Evolutionary conservation across 2,329 filamentous ascomycete genomes (phyloP).

Genomic region (Apiospora rasikravindrae): DNA sequence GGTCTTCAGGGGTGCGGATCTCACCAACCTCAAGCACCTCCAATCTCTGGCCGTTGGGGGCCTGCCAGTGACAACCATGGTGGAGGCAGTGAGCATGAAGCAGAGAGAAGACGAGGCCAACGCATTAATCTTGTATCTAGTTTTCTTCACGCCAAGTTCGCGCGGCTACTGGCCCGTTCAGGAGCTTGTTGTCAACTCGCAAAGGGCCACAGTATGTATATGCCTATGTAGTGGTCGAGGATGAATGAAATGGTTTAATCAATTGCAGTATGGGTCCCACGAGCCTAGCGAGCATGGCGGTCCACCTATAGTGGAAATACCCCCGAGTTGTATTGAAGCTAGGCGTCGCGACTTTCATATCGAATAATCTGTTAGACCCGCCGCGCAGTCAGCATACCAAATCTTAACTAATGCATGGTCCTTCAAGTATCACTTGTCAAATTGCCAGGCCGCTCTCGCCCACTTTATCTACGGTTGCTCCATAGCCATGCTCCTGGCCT

Average conservation of each 20-base stretch:
- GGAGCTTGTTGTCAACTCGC: neutral
- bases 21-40: slow-evolving; percentile 1
- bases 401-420: neutral
- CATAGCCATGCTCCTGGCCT: slow-evolving; percentile 11
- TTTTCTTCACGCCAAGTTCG: neutral
- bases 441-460: slow-evolving; percentile 1
- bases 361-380: neutral
- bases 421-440: slow-evolving; percentile 11
- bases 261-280: too few relatives aligned
- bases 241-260: too few relatives aligned
- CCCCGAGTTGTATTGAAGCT: slow-evolving; percentile 14
- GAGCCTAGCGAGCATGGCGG: neutral
- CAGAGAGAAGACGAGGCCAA: neutral
- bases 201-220: slow-evolving; percentile 11
- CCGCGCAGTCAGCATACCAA: neutral
- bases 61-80: neutral
- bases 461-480: neutral
- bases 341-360: slow-evolving; percentile 9
- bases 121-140: slow-evolving; percentile 5
- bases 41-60: neutral
- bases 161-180: neutral
- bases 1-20: slow-evolving; percentile 13
- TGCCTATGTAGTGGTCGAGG: slow-evolving; percentile 14
- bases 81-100: slow-evolving; percentile 7
- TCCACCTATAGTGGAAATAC: slow-evolving; percentile 2